These are phyloP conservation scores for Globisporangium abappressorium DNA, from an alignment of 352 stramenopile species.

Conservation along the genomic window DNA sequence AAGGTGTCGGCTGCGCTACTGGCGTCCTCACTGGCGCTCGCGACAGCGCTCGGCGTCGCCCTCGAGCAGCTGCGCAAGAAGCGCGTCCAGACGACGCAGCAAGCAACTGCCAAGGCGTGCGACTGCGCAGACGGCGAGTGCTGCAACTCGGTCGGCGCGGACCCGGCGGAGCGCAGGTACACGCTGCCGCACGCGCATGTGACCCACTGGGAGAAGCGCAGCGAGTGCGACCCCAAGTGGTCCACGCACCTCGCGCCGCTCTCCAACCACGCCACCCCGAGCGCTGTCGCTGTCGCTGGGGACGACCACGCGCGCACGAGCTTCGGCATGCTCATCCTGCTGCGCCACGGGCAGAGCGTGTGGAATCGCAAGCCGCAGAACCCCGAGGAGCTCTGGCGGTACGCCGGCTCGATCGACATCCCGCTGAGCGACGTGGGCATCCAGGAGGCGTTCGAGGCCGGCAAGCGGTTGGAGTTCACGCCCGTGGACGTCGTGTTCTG, in stretches of 20 bases:
- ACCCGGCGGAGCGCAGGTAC: constrained; percentile 55
- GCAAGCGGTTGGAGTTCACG: constrained; percentile 69
- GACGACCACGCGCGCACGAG: constrained; percentile 39
- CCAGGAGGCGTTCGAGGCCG: constrained; percentile 77
- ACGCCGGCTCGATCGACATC: constrained; percentile 82
- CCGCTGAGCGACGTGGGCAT: constrained; percentile 80
- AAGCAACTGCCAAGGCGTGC: constrained; percentile 27
- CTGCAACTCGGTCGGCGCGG: constrained; percentile 57
- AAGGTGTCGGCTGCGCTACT: constrained; percentile 13
- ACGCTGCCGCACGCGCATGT: constrained; percentile 72
- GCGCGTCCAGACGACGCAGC: neutral
- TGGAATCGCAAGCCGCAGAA: constrained; percentile 82
- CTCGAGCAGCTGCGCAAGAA: constrained; percentile 5
- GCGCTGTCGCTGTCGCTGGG: constrained; percentile 4
- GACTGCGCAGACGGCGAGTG: constrained; percentile 69
- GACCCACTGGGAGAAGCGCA: constrained; percentile 61
- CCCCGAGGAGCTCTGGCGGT: constrained; percentile 74
- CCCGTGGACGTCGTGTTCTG: constrained; percentile 84
- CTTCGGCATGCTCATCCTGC: constrained; percentile 74
- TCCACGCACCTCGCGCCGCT: constrained; percentile 38
- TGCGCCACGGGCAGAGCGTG: constrained; percentile 83
- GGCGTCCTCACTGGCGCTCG: constrained; percentile 12
- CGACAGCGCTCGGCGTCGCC: constrained; percentile 6
- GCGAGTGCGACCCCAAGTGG: constrained; percentile 63
- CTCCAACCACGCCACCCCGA: neutral